Evolutionary conservation across 2,329 filamentous ascomycete genomes (phyloP), one percentile per base, ranked within the genome.

Genomic region (Exophiala sp.): DNA sequence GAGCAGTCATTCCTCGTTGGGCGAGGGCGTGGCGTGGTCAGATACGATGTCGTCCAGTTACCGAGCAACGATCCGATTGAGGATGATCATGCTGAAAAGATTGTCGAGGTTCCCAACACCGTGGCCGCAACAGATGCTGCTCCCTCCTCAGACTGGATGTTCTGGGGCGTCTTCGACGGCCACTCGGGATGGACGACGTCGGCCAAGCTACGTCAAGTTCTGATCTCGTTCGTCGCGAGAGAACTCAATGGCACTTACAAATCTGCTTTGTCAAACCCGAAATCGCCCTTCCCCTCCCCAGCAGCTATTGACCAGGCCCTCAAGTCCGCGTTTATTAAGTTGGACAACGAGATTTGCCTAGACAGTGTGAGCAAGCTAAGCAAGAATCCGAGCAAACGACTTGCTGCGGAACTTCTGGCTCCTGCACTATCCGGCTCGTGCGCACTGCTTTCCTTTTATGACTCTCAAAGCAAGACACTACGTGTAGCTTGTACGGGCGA

Each of bases 161-260:
- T 98, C 68, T 98, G 94, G 93, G 93, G 90, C 50, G 90, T 98
- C 14, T 98, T 97, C 68, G 93, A 98, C 65, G 93, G 93, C 0
- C 93, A 98, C 69, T 88, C 87, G 39, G 93, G 93, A 60, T 98
- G 93, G 93, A 96, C 93, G 3, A 98, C 93, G 5, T 97, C 93
- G 32, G 93, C 93, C 16, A 97, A 95, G 65, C 75, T 98, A 52
- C 86, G 93, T 50, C 89, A 98, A 68, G 85, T 86, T 11, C 77
- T 98, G 48, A 96, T 98, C 60, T 88, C 80, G 58, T 95, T 87
- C 63, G 93, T 98, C 40, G 91, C 90, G 22, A 82, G 89, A 46
- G 93, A 98, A 70, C 78, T 98, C 37, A 96, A 96, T 68, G 77
- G 80, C 9, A 96, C 91, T 1, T 97, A 96, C 74, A 90, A 89